Evolutionary conservation across 2,329 filamentous ascomycete species (phyloP), one percentile per base, ranked within the genome.

Genomic region (Stachybotrys chartarum): DNA sequence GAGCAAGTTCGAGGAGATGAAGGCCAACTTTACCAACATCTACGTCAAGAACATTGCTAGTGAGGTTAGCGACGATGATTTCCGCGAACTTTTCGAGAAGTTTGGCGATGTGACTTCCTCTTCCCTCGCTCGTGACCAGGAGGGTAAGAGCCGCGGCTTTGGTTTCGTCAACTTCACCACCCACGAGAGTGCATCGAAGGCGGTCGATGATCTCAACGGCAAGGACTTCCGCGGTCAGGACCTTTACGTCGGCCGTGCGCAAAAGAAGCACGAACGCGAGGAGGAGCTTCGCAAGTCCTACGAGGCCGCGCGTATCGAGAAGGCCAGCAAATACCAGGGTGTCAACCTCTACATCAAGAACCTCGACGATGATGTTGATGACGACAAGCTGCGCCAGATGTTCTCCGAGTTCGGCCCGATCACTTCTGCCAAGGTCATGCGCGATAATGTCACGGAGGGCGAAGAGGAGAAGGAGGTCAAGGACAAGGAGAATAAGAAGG

Each of bases 1-100:
- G 84, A 96, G 91, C 90, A 99, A 99, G 81, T 97, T 97, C 67
- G 94, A 99, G 81, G 94, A 99, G 83, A 99, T 99, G 93, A 99
- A 99, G 87, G 94, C 94, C 75, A 99, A 99, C 83, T 99, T 95
- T 84, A 99, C 94, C 81, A 99, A 99, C 75, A 87, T 99, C 76
- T 99, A 99, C 79, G 90, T 99, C 80, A 99, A 99, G 87, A 99
- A 99, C 80, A 88, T 99, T 66, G 84, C 86, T 67, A 69, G 78
- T 42, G 93, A 97, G 51, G 90, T 87, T 61, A 88, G 85, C 57
- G 94, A 99, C 59, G 92, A 97, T 8, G 88, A 97, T 72, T 97
- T 99, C 85, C 91, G 91, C 66, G 83, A 87, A 59, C 81, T 97
- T 52, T 97, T 99, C 67, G 90, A 94, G 81, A 86, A 86, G 75